phyloP scores from a whole-genome alignment of 2,329 filamentous ascomycete genomes.

The Calonectria multiphialidica region DNA sequence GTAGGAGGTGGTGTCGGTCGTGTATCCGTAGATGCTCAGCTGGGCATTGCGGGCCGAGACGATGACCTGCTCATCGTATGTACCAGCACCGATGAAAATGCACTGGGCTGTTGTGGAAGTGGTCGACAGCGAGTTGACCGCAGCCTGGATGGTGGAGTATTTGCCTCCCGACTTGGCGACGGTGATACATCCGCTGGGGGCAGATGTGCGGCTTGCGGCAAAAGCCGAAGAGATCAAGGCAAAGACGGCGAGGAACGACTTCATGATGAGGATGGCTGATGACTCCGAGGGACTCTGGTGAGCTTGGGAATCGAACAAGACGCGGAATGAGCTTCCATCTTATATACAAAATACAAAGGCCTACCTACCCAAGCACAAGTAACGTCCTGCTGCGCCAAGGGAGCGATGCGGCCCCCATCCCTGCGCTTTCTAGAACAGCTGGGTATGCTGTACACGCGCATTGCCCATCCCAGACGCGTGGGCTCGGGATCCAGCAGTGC shows the following conservation, averaged over 20 bases:
- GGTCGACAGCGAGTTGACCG: constrained; percentile 69
- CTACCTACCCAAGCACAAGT: too few relatives aligned
- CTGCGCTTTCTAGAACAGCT: neutral
- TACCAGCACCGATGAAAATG: constrained; percentile 76
- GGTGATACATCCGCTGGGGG: constrained; percentile 63
- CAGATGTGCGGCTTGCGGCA: constrained; percentile 49
- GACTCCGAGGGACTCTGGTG: neutral
- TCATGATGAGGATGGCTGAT: constrained; percentile 29
- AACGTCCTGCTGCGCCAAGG: too few relatives aligned
- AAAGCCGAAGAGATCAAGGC: constrained; percentile 35
- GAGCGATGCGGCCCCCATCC: neutral
- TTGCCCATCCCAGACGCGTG: neutral
- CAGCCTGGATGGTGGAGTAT: constrained; percentile 60
- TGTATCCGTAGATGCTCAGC: constrained; percentile 69
- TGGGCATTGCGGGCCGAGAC: constrained; percentile 62
- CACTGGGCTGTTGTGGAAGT: constrained; percentile 62
- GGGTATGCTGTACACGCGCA: neutral
- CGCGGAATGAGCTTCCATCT: neutral
- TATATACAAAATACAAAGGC: neutral
- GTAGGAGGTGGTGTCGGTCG: constrained; percentile 62
- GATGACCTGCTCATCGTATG: constrained; percentile 63
- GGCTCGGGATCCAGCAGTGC: neutral
- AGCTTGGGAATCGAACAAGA: neutral
- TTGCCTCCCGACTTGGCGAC: constrained; percentile 56
- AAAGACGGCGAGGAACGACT: constrained; percentile 27